A percentile compares a stretch with the other conserved stretches of the same genome.
phyloP scores from a whole-genome alignment of 2,329 filamentous ascomycete genomes.

The Colletotrichum higginsianum region DNA sequence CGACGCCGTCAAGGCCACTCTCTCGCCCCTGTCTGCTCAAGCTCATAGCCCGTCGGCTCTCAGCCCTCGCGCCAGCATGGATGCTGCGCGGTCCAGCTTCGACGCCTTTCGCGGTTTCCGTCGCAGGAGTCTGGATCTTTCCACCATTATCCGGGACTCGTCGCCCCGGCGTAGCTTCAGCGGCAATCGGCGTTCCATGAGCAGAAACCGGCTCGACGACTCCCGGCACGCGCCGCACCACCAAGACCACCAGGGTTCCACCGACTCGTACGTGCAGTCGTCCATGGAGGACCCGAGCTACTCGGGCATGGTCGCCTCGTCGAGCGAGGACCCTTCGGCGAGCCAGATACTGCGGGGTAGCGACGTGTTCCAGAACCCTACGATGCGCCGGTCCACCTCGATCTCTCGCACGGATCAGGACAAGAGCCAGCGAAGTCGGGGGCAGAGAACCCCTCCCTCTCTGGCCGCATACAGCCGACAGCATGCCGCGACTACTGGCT shows the following conservation, averaged over 20 bases:
- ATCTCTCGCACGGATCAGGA: conserved; percentile 44
- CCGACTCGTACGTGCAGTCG: conserved; percentile 81
- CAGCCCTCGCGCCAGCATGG: conserved; percentile 70
- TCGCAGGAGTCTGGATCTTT: conserved; percentile 68
- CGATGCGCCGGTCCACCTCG: conserved; percentile 69
- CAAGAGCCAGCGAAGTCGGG: conserved; percentile 31
- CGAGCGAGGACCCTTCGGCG: conserved; percentile 84
- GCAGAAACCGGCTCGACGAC: conserved; percentile 64
- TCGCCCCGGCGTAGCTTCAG: conserved; percentile 75
- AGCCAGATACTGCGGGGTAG: conserved; percentile 92
- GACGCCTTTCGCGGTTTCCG: conserved; percentile 65
- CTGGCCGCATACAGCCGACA: conserved; percentile 40
- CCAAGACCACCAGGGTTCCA: conserved; percentile 73
- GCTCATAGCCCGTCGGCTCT: conserved; percentile 56
- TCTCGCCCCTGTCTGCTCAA: conserved; percentile 64
- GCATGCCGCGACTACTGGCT: conserved; percentile 59
- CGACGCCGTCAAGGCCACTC: conserved; percentile 73
- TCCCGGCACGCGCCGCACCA: conserved; percentile 63
- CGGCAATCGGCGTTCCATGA: conserved; percentile 67
- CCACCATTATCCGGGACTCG: conserved; percentile 58
- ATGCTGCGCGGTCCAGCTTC: conserved; percentile 67
- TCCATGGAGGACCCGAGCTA: conserved; percentile 81
- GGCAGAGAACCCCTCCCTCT: conserved; percentile 26
- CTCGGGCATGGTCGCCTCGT: conserved; percentile 78
- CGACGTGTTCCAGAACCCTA: conserved; percentile 88